Evolutionary conservation across 2,329 filamentous ascomycete genomes (phyloP).

Genomic region (Xylariaceae sp.): DNA sequence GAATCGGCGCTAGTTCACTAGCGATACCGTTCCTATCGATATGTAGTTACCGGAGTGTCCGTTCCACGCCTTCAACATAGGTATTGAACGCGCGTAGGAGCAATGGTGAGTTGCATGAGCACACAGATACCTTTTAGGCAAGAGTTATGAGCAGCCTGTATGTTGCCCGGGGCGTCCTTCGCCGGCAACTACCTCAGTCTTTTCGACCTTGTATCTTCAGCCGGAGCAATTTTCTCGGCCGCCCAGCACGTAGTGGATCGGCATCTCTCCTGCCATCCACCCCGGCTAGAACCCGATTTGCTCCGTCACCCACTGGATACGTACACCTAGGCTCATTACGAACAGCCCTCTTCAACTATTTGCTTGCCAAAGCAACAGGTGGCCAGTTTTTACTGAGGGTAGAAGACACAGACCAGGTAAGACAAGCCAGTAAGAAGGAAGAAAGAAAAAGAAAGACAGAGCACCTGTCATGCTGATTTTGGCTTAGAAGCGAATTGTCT

Average conservation of each 20-base stretch:
- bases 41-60: not conserved
- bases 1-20: too few species aligned
- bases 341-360: conserved; percentile 92
- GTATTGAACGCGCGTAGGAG: not conserved
- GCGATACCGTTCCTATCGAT: conserved; percentile 6
- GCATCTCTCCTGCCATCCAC: conserved; percentile 42
- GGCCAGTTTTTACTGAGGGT: conserved; percentile 88
- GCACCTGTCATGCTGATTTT: conserved; percentile 4
- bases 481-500: conserved; percentile 69
- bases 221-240: conserved; percentile 29
- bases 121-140: not conserved
- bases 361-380: conserved; percentile 80
- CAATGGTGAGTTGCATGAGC: too few species aligned
- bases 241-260: conserved; percentile 18
- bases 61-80: not conserved
- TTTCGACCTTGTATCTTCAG: conserved; percentile 20
- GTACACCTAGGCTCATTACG: conserved; percentile 87
- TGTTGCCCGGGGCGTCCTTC: conserved; percentile 21
- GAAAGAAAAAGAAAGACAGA: not conserved
- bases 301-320: conserved; percentile 91
- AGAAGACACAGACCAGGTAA: conserved; percentile 90
- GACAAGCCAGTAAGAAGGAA: conserved; percentile 22
- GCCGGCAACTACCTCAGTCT: conserved; percentile 19
- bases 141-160: conserved; percentile 27
- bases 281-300: conserved; percentile 79